Evolutionary conservation across 306 rosid species (phyloP).

Genomic region (Delonix regia): DNA sequence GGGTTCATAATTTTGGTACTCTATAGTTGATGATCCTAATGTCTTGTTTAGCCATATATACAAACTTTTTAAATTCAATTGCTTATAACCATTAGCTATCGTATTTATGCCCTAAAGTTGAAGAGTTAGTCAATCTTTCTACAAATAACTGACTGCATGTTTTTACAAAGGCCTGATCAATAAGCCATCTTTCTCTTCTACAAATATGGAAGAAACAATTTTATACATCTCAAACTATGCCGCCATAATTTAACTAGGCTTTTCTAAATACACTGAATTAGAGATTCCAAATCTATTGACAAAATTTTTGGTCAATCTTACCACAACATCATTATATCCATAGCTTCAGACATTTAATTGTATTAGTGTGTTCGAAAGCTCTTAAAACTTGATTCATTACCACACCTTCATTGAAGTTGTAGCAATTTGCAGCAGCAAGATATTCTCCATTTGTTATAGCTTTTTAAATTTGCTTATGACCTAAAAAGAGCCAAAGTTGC

Average conservation of each 20-base stretch:
- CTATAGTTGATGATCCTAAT: no score
- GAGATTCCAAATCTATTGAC: slow-evolving; percentile 18
- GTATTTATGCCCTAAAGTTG: no score
- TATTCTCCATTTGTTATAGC: slow-evolving; percentile 26
- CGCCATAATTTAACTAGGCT: slow-evolving; percentile 34
- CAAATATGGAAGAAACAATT: slow-evolving; percentile 35
- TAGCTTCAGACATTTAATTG: slow-evolving; percentile 21
- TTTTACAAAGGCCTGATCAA: slow-evolving; percentile 31
- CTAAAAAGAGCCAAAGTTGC: slow-evolving; percentile 2
- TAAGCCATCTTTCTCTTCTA: not conserved
- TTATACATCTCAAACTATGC: slow-evolving; percentile 49
- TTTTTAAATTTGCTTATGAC: slow-evolving; percentile 26
- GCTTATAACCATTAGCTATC: not conserved
- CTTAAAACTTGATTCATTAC: slow-evolving; percentile 5
- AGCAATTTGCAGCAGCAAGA: slow-evolving; percentile 2
- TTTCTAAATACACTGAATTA: slow-evolving; percentile 45
- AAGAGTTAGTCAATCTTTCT: slow-evolving; percentile 10
- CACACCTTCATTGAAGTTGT: slow-evolving; percentile 20
- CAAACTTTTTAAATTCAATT: slow-evolving; percentile 2
- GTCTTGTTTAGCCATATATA: no score
- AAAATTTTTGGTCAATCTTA: slow-evolving; percentile 32
- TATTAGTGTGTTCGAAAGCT: slow-evolving; percentile 14
- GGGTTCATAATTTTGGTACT: no score
- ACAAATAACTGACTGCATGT: slow-evolving; percentile 1
- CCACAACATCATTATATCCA: slow-evolving; percentile 33